Percentiles rank a stretch among this genome's conserved stretches.
Conservation (phyloP, 352 stramenopile genomes). For the Phytophthora agathidicida region DNA sequence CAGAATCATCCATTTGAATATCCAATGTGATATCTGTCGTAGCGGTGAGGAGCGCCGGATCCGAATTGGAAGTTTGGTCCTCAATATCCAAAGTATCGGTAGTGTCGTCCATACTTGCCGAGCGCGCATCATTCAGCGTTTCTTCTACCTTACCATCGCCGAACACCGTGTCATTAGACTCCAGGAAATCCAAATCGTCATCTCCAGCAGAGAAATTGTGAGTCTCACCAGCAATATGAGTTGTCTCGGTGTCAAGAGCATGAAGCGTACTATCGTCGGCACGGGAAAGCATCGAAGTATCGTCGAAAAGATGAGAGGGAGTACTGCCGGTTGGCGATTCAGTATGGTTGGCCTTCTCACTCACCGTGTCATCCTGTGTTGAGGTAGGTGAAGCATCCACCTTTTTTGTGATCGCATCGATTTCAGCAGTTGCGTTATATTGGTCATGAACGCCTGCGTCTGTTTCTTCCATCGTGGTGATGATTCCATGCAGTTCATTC, state of each 20-base stretch:
- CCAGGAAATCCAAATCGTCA: conserved; percentile 34
- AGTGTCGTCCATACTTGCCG: not conserved
- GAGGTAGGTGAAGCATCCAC: not conserved
- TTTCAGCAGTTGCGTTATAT: not conserved
- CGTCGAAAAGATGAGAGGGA: conserved; percentile 15
- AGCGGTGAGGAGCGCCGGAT: conserved; percentile 6
- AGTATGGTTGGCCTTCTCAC: conserved; percentile 2
- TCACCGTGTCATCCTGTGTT: not conserved
- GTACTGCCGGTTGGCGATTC: not conserved
- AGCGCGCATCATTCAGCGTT: not conserved
- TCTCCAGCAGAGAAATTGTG: conserved; percentile 13
- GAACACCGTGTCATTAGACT: conserved; percentile 20
- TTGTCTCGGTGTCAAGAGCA: not conserved
- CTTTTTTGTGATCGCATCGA: not conserved
- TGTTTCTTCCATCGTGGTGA: conserved; percentile 15
- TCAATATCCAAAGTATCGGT: not conserved
- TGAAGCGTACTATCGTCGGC: not conserved
- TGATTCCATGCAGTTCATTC: conserved; percentile 41
- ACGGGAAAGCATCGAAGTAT: not conserved
- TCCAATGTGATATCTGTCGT: conserved; percentile 61
- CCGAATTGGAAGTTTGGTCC: not conserved
- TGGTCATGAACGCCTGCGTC: conserved; percentile 10
- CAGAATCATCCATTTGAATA: conserved; percentile 36
- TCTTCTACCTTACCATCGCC: conserved; percentile 10
- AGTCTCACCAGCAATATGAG: not conserved